phyloP scores from a whole-genome alignment of 1,284 basidiomycete species.

The Takashimella koratensis region DNA sequence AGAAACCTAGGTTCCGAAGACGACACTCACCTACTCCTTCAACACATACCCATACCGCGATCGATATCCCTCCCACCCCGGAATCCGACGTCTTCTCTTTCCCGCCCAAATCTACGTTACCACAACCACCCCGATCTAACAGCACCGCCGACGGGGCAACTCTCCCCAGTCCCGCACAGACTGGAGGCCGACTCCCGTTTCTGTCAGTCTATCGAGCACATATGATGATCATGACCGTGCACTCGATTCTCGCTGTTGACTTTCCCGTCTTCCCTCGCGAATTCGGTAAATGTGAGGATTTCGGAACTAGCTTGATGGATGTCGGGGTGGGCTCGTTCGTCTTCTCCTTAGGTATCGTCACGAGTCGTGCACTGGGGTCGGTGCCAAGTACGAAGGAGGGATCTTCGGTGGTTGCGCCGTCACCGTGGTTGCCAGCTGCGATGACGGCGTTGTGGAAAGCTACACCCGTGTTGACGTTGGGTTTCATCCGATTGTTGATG shows the following conservation, averaged over 20 bases:
- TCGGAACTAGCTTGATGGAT: constrained; percentile 97
- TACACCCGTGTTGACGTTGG: constrained; percentile 68
- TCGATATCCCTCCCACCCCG: constrained; percentile 25
- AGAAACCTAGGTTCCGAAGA: constrained; percentile 1
- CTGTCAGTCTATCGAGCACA: constrained; percentile 87
- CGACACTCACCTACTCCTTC: constrained; percentile 26
- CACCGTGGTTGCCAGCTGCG: background rate
- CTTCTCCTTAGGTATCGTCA: constrained; percentile 88
- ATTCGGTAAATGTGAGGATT: constrained; percentile 91
- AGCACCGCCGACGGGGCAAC: background rate
- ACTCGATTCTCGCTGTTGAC: constrained; percentile 93
- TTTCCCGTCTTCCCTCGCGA: constrained; percentile 85
- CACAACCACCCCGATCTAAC: background rate
- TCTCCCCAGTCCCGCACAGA: background rate
- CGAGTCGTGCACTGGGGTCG: constrained; percentile 53
- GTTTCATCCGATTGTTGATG: constrained; percentile 70
- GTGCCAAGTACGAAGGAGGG: background rate
- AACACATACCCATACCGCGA: constrained; percentile 22
- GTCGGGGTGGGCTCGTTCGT: constrained; percentile 80
- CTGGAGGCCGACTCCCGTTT: constrained; percentile 52
- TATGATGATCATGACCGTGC: constrained; percentile 89
- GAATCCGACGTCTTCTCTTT: constrained; percentile 9
- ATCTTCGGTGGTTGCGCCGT: background rate
- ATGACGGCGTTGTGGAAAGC: constrained; percentile 55
- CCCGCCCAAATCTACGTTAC: background rate